Percentiles rank a stretch among this genome's conserved stretches.
phyloP scores from a whole-genome alignment of 2,329 filamentous ascomycete genomes.

The Fusarium penzigii region DNA sequence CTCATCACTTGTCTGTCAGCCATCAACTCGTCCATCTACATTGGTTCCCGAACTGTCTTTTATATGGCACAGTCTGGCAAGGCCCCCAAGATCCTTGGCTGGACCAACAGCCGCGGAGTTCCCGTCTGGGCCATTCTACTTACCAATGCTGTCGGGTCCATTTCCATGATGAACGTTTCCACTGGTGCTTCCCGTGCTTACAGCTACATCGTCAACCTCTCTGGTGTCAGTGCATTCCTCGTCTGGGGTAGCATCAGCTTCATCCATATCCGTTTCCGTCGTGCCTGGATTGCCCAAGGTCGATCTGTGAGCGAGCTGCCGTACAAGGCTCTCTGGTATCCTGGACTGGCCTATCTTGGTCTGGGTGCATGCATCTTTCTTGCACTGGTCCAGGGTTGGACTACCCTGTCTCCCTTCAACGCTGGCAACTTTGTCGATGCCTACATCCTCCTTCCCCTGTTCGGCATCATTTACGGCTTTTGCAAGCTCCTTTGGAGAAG shows the following conservation, averaged over 20 bases:
- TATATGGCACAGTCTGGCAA: conserved; percentile 75
- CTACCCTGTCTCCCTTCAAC: conserved; percentile 58
- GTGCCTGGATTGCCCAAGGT: conserved; percentile 61
- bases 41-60: conserved; percentile 71
- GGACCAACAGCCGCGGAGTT: conserved; percentile 65
- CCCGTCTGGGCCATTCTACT: conserved; percentile 63
- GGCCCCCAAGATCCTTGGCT: conserved; percentile 68
- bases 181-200: conserved; percentile 68
- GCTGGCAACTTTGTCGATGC: conserved; percentile 63
- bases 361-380: conserved; percentile 59
- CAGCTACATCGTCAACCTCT: conserved; percentile 69
- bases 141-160: conserved; percentile 68
- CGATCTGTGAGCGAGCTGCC: conserved; percentile 55
- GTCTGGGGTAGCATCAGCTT: conserved; percentile 72
- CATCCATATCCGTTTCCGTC: conserved; percentile 71
- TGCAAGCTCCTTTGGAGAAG: conserved; percentile 54
- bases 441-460: conserved; percentile 62
- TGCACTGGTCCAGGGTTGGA: conserved; percentile 63
- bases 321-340: conserved; percentile 56
- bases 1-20: conserved; percentile 72
- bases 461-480: conserved; percentile 55
- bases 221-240: conserved; percentile 69
- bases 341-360: conserved; percentile 61
- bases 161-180: conserved; percentile 75
- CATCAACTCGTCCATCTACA: conserved; percentile 76